Percentiles rank a stretch among this genome's conserved stretches.
phyloP scores from a whole-genome alignment of 805 yeast species.

The Spathaspora boniae region DNA sequence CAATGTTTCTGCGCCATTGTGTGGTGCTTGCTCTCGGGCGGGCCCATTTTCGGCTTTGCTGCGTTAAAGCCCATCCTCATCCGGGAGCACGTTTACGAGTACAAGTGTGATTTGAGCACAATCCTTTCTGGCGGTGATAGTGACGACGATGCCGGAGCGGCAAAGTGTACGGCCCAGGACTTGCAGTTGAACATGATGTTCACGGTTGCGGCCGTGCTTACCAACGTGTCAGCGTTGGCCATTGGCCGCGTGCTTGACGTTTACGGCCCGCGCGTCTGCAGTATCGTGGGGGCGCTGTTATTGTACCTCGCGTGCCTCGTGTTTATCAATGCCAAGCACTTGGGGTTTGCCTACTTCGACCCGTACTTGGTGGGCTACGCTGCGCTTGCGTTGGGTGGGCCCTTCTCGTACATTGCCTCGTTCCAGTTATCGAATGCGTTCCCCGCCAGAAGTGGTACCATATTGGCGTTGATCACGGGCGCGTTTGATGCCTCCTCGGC shows the following conservation, averaged over 20 bases:
- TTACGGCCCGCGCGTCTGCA: slow-evolving; percentile 53
- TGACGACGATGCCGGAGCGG: slow-evolving; percentile 18
- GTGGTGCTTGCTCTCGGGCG: slow-evolving; percentile 56
- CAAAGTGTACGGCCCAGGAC: slow-evolving; percentile 51
- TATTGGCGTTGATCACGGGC: slow-evolving; percentile 53
- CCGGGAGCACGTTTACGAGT: slow-evolving; percentile 45
- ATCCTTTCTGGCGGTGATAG: neutral
- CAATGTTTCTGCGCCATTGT: slow-evolving; percentile 50
- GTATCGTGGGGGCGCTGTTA: slow-evolving; percentile 48
- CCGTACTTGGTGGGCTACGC: slow-evolving; percentile 53
- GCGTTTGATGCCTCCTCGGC: slow-evolving; percentile 61
- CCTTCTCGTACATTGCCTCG: slow-evolving; percentile 52
- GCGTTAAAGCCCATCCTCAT: slow-evolving; percentile 54
- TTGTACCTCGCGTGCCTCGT: slow-evolving; percentile 43
- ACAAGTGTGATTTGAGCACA: slow-evolving; percentile 25
- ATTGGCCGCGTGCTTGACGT: slow-evolving; percentile 49
- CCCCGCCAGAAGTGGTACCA: slow-evolving; percentile 50
- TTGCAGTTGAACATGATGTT: slow-evolving; percentile 56
- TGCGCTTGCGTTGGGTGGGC: slow-evolving; percentile 55
- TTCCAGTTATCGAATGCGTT: slow-evolving; percentile 57
- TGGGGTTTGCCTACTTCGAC: slow-evolving; percentile 28
- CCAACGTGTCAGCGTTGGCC: slow-evolving; percentile 50
- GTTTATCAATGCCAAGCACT: slow-evolving; percentile 40
- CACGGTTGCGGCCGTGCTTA: slow-evolving; percentile 54
- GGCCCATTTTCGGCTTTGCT: slow-evolving; percentile 59